Conservation (phyloP, 225 moss, liverwort and hornwort species). For the Polytrichum formosum region DNA sequence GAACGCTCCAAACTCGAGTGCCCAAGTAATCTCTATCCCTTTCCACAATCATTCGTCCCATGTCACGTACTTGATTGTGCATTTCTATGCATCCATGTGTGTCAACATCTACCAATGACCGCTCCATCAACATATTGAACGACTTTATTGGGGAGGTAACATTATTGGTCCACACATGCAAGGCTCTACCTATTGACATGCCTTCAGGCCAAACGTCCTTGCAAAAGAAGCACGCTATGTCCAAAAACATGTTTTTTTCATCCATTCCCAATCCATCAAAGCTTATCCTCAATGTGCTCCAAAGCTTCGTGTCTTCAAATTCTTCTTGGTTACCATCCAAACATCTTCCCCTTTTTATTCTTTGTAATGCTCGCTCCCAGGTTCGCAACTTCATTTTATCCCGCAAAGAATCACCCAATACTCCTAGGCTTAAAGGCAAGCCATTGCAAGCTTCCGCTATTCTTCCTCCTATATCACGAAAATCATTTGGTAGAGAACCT, state of each 20-base stretch:
- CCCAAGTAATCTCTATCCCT: background rate
- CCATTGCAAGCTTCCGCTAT: background rate
- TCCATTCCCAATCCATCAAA: background rate
- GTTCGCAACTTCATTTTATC: background rate
- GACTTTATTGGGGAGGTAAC: background rate
- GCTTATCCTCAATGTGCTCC: background rate
- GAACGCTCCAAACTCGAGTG: background rate
- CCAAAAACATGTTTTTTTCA: background rate
- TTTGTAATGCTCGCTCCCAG: background rate
- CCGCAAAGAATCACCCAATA: background rate
- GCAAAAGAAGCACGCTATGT: background rate
- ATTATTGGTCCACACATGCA: background rate
- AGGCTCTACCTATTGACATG: background rate
- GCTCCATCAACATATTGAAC: background rate
- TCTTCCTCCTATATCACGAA: background rate
- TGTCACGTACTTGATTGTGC: background rate
- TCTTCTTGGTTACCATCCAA: background rate
- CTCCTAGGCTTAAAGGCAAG: background rate
- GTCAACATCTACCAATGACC: background rate
- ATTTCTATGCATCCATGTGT: background rate
- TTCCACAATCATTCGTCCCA: background rate
- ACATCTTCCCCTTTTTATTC: background rate
- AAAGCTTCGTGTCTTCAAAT: background rate
- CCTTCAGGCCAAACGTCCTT: background rate
- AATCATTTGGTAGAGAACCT: background rate